Conservation (phyloP, 208 protist genomes). For the Acanthamoeba healyi region DNA sequence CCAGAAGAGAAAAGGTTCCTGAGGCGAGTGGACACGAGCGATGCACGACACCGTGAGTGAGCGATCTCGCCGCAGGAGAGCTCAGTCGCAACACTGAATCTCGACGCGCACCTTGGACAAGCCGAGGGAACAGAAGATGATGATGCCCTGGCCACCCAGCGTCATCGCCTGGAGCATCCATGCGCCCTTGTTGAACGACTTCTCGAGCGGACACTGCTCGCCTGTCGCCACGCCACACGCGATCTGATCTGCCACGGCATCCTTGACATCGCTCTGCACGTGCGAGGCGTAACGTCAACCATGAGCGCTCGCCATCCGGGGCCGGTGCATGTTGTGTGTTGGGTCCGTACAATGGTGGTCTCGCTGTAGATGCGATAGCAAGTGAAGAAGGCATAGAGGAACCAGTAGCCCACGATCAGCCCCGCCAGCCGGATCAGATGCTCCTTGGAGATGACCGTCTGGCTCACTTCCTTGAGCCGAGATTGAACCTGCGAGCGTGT, state of each 20-base stretch:
- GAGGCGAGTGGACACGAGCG: too few relatives aligned
- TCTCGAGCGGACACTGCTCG: neutral
- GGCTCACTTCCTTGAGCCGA: slow-evolving; percentile 3
- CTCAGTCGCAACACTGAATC: too few relatives aligned
- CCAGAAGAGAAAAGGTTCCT: slow-evolving; percentile 47
- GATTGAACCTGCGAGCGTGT: neutral
- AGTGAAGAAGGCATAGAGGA: slow-evolving; percentile 48
- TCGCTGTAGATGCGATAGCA: neutral
- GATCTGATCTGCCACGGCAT: slow-evolving; percentile 27
- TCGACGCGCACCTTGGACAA: slow-evolving; percentile 61
- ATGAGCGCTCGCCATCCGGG: too few relatives aligned
- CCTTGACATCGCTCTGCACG: neutral
- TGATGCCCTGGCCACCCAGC: slow-evolving; percentile 60
- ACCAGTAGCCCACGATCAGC: slow-evolving; percentile 49
- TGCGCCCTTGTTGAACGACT: neutral
- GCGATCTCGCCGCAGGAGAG: too few relatives aligned
- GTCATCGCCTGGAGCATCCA: slow-evolving; percentile 43
- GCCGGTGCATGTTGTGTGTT: too few relatives aligned
- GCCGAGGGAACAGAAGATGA: slow-evolving; percentile 54
- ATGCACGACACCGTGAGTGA: too few relatives aligned
- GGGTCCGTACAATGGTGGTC: neutral
- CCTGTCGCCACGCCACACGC: slow-evolving; percentile 22
- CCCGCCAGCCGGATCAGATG: neutral
- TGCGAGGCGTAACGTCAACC: neutral
- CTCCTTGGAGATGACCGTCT: slow-evolving; percentile 54